These are phyloP conservation scores for Fonsecaea pedrosoi DNA, from an alignment of 2,329 filamentous ascomycete genomes.

Conservation along the genomic window DNA sequence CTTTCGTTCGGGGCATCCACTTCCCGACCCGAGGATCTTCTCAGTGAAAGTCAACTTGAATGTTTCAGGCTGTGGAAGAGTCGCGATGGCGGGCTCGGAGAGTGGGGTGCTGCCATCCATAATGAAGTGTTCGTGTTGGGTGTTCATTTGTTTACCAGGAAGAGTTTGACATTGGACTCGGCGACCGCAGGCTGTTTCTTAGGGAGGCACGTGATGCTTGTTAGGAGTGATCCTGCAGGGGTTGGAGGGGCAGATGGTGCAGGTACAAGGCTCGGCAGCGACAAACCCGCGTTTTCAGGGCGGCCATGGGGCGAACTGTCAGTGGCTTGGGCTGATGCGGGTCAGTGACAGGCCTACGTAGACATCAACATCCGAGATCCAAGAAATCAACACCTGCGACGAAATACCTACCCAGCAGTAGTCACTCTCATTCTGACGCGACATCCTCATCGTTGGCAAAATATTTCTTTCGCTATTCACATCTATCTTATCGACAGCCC, in stretches of 20 bases:
- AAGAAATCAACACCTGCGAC: slow-evolving; percentile 12
- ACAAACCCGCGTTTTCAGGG: slow-evolving; percentile 1
- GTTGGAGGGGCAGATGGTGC: slow-evolving; percentile 2
- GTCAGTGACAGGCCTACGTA: slow-evolving; percentile 23
- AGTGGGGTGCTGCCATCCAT: neutral
- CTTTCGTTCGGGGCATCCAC: neutral
- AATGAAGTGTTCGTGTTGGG: neutral
- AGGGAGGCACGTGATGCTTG: neutral
- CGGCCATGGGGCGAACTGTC: slow-evolving; percentile 1
- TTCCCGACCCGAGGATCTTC: neutral
- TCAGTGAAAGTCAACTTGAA: neutral
- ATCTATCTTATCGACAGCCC: neutral
- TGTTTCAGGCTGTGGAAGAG: neutral
- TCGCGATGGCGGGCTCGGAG: neutral
- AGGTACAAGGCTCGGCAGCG: slow-evolving; percentile 1
- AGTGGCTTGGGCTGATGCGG: slow-evolving; percentile 23
- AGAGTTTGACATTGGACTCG: neutral
- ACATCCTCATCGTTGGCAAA: slow-evolving; percentile 6
- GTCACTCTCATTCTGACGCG: neutral
- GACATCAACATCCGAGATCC: slow-evolving; percentile 18
- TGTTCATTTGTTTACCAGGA: neutral
- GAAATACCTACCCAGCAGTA: neutral
- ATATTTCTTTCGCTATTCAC: neutral
- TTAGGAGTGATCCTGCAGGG: neutral
- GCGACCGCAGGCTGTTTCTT: neutral